A percentile compares a stretch with the other conserved stretches of the same genome.
These are phyloP conservation scores for Metschnikowia baotianmanensis DNA, from an alignment of 805 yeast species.

Conservation along the genomic window DNA sequence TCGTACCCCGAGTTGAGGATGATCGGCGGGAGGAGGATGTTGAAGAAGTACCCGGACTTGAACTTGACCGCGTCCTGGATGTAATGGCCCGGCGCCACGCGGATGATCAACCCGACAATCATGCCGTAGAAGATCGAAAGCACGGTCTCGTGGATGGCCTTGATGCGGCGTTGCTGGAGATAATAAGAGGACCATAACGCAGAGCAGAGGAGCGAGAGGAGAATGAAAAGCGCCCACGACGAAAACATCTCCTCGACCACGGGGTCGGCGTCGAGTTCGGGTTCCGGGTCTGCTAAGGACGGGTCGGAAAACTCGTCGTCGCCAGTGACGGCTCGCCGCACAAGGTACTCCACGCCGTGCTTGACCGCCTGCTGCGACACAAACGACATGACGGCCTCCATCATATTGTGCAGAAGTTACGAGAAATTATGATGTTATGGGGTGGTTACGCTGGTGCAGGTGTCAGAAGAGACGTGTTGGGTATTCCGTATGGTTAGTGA, in stretches of 20 bases:
- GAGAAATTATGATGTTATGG: too few relatives aligned
- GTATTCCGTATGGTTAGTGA: too few relatives aligned
- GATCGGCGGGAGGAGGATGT: slow-evolving; percentile 91
- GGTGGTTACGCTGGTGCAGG: too few relatives aligned
- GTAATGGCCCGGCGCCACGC: slow-evolving; percentile 93
- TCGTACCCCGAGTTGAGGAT: slow-evolving; percentile 96
- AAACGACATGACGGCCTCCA: slow-evolving; percentile 12
- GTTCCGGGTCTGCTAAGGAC: slow-evolving; percentile 51
- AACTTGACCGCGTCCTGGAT: slow-evolving; percentile 96
- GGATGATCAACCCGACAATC: slow-evolving; percentile 88
- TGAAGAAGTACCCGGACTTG: slow-evolving; percentile 91
- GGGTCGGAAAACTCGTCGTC: slow-evolving; percentile 37
- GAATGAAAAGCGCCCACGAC: slow-evolving; percentile 94
- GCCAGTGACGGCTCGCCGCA: slow-evolving; percentile 33
- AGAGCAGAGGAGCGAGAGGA: slow-evolving; percentile 72
- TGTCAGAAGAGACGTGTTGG: too few relatives aligned
- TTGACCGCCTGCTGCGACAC: slow-evolving; percentile 9
- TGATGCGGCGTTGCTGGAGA: slow-evolving; percentile 84
- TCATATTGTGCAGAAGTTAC: too few relatives aligned
- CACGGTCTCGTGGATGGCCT: slow-evolving; percentile 97
- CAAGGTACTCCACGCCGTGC: slow-evolving; percentile 16
- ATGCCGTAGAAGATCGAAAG: slow-evolving; percentile 94
- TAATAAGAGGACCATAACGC: slow-evolving; percentile 96
- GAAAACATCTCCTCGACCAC: slow-evolving; percentile 93
- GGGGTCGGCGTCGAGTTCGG: slow-evolving; percentile 70